Base-by-base conservation (phyloP, 176 grass and related monocot genomes). In the Musa beccarii region DNA sequence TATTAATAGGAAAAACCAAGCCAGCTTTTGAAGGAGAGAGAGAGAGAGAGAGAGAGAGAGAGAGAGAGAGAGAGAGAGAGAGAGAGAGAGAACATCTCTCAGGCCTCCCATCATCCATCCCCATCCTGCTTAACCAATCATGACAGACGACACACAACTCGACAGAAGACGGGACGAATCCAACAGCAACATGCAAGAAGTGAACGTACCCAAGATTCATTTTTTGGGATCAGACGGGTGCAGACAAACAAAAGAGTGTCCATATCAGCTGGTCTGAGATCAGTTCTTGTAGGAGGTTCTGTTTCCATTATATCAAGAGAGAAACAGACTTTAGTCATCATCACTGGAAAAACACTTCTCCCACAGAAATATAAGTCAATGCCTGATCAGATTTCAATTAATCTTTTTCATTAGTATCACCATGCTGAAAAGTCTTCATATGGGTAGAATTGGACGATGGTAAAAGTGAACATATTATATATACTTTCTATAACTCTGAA, bases 131-230 rank as follows among this genome's bases (percentile, higher is more conserved):
- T 70, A 70, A 51, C 14, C 43, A 70, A n/a, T 70, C 43, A 70
- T 9, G 68, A 70, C 17, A 2, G 68, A 70, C n/a, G 19, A 50
- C 14, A 50, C 34, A 21, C 43, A 28, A 28, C 11, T 10, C 0
- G 51, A 51, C 8, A 70, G 68, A 70, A 70, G 25, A 66, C 64
- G 29, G 68, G 43, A 70, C 51, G 17, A 70, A 70, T 70, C 10
- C 24, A 20, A 20, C 68, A 70, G n/a, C 2, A 8, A 51, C n/a
- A 51, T 51, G 43, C 17, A 20, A 3, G 14, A 69, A 69, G 15
- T 17, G 9, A 4, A 14, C 29, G 13, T 25, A 25, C 25, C 25
- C 25, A 28, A 28, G 2, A 1, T 28, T 28, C 26, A 28, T 28
- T 28, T 28, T 28, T 28, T 28, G 1, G 26, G 26, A 28, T 28